Evolutionary conservation across 1,284 basidiomycete species (phyloP).

Genomic region (Cutaneotrichosporon dermatis): DNA sequence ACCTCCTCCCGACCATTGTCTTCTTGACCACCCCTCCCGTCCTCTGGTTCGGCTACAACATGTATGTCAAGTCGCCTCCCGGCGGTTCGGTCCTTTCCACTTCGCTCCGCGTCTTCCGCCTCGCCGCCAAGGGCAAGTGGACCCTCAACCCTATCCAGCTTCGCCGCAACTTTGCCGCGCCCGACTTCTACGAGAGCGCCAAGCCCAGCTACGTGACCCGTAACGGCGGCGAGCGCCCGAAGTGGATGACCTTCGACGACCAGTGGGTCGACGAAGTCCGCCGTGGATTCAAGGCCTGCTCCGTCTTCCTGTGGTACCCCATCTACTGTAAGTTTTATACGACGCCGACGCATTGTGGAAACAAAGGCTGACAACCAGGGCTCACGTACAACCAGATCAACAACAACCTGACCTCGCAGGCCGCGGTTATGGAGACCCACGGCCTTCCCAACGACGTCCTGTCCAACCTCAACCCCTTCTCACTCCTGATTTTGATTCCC

Average conservation of each 20-base stretch:
- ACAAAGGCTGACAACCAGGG: background rate
- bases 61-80: conserved; percentile 46
- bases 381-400: conserved; percentile 46
- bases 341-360: no score
- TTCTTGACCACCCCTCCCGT: conserved; percentile 49
- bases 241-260: conserved; percentile 51
- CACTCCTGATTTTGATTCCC: conserved; percentile 50
- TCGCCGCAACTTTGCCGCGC: conserved; percentile 24
- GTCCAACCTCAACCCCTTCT: conserved; percentile 51
- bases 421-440: conserved; percentile 48
- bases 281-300: conserved; percentile 50
- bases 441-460: conserved; percentile 53
- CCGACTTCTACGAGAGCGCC: conserved; percentile 50
- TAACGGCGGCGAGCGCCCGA: conserved; percentile 33
- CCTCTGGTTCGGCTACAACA: conserved; percentile 4
- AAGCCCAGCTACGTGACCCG: conserved; percentile 47
- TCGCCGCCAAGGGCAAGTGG: conserved; percentile 17
- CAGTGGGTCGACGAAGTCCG: conserved; percentile 52
- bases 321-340: conserved; percentile 41
- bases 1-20: conserved; percentile 51
- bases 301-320: conserved; percentile 51
- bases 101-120: conserved; percentile 34
- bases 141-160: background rate
- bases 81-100: conserved; percentile 51
- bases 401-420: conserved; percentile 34